Percentiles rank a stretch among this genome's conserved stretches.
Conservation (phyloP, 106 monocot genomes). For the Gastrodia elata region DNA sequence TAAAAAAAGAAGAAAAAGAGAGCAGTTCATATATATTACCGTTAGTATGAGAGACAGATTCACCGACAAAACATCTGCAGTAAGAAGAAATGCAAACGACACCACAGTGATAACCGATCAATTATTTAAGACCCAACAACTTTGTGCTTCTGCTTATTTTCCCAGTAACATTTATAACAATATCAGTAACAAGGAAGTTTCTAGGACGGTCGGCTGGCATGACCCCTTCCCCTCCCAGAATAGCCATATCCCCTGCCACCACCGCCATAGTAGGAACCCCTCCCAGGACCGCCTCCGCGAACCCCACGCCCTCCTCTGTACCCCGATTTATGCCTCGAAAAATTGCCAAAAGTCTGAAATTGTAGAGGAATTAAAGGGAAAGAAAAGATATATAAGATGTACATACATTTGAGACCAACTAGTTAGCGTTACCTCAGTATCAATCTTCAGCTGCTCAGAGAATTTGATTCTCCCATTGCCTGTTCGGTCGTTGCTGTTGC, state of each 20-base stretch:
- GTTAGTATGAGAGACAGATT: too few species aligned
- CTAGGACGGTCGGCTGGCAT: conserved; percentile 5
- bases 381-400: background rate
- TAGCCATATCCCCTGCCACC: conserved; percentile 26
- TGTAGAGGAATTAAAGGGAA: too few species aligned
- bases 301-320: conserved; percentile 18
- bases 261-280: conserved; percentile 15
- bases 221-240: conserved; percentile 17
- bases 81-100: too few species aligned
- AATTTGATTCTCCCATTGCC: conserved; percentile 56
- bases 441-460: conserved; percentile 74
- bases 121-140: background rate
- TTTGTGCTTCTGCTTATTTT: background rate
- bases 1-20: too few species aligned
- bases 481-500: conserved; percentile 39
- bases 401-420: background rate
- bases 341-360: conserved; percentile 48
- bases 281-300: conserved; percentile 20
- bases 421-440: conserved; percentile 55
- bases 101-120: too few species aligned
- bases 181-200: background rate
- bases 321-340: conserved; percentile 5
- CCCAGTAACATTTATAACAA: too few species aligned
- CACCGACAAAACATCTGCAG: too few species aligned
- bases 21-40: too few species aligned